Conservation (phyloP, 2,329 filamentous ascomycete species). For the Penicillium rolfsii region DNA sequence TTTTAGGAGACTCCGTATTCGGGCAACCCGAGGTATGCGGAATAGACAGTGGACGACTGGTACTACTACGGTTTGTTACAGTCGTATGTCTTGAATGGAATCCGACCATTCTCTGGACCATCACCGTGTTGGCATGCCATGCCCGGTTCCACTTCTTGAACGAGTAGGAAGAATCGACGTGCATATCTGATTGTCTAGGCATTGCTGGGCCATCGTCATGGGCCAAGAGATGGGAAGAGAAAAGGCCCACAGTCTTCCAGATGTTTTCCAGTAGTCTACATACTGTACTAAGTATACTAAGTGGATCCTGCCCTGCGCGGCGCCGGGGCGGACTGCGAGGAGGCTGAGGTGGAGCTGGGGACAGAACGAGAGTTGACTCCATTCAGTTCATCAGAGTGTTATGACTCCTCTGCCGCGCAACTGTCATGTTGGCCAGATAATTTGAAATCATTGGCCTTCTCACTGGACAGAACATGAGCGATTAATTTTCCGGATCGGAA, state of each 20-base stretch:
- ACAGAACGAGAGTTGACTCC: not conserved
- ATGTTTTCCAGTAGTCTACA: conserved; percentile 12
- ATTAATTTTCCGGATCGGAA: not conserved
- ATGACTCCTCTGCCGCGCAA: not conserved
- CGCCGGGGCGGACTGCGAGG: not conserved
- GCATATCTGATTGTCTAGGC: conserved; percentile 2
- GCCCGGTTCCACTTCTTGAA: not conserved
- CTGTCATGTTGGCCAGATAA: not conserved
- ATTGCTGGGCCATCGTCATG: conserved; percentile 15
- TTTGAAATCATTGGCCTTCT: not conserved
- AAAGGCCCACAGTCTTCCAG: conserved; percentile 23
- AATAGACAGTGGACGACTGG: not conserved
- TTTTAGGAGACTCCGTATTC: not conserved
- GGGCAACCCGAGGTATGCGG: conserved; percentile 18
- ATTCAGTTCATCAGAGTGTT: not conserved
- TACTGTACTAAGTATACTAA: too few relatives aligned
- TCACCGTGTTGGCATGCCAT: conserved; percentile 9
- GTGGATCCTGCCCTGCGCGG: not conserved
- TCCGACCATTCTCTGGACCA: conserved; percentile 16
- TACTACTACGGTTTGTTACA: too few relatives aligned
- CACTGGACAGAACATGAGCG: not conserved
- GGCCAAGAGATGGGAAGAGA: conserved; percentile 8
- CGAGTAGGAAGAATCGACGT: not conserved
- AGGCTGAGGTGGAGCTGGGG: not conserved
- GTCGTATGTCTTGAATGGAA: conserved; percentile 9